Evolutionary conservation across 2,329 filamentous ascomycete genomes (phyloP).

Genomic region (Rhynchosporium secalis): DNA sequence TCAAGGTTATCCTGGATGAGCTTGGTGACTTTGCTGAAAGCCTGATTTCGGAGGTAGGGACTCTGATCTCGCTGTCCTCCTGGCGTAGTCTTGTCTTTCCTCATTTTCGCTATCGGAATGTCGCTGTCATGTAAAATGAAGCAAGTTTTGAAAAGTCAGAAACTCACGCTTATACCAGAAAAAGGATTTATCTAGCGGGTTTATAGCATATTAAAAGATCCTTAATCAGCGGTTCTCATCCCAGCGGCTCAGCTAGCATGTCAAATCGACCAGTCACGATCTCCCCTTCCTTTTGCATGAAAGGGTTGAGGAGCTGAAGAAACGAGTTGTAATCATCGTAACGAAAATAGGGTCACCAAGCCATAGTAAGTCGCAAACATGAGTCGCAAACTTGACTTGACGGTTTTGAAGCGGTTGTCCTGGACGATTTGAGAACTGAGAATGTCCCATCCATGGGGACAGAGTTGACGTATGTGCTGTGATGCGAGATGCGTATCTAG

Average conservation of each 20-base stretch:
- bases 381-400: not conserved
- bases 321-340: not conserved
- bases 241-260: not conserved
- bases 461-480: too few relatives aligned
- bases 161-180: not conserved
- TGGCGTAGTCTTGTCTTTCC: conserved; percentile 5
- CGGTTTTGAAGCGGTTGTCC: conserved; percentile 2
- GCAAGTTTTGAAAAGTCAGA: too few relatives aligned
- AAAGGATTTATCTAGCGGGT: not conserved
- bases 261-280: not conserved
- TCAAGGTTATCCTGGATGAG: conserved; percentile 21
- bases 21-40: conserved; percentile 18
- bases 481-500: too few relatives aligned
- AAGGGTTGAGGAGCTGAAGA: conserved; percentile 6
- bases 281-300: not conserved
- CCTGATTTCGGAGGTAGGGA: conserved; percentile 19
- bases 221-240: too few relatives aligned
- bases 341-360: not conserved
- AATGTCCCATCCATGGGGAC: not conserved
- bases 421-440: not conserved
- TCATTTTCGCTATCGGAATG: not conserved
- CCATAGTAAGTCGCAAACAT: conserved; percentile 1
- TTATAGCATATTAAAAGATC: conserved; percentile 5
- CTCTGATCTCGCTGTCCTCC: conserved; percentile 9
- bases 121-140: too few relatives aligned